Percentiles rank a stretch among this genome's conserved stretches.
Conservation (phyloP, 805 yeast genomes). For the Groenewaldozyma tartarivorans region DNA sequence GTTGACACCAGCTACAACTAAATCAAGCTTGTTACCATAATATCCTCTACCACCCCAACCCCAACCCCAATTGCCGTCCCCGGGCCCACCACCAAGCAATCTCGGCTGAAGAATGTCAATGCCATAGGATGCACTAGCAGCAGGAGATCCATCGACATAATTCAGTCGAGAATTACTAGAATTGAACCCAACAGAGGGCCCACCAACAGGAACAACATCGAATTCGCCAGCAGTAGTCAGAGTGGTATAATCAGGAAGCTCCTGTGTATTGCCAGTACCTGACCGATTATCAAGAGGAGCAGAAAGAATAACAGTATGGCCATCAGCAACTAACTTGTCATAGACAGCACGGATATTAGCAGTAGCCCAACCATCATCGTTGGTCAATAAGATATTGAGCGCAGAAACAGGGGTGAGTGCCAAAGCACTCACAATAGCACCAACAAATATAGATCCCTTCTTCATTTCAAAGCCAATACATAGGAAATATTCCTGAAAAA, state of each 20-base stretch:
- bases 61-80: too few species aligned
- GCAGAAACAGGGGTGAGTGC: background rate
- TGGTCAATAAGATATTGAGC: conserved; percentile 37
- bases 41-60: too few species aligned
- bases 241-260: conserved; percentile 27
- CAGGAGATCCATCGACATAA: conserved; percentile 42
- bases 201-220: conserved; percentile 35
- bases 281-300: conserved; percentile 45
- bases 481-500: too few species aligned
- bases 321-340: conserved; percentile 37
- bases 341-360: conserved; percentile 50
- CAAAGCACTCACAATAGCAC: too few species aligned
- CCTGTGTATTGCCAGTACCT: conserved; percentile 48
- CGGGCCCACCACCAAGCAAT: conserved; percentile 26
- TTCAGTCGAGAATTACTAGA: conserved; percentile 28
- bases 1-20: conserved; percentile 39
- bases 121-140: conserved; percentile 35
- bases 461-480: too few species aligned
- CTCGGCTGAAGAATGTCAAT: conserved; percentile 35
- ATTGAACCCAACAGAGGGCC: conserved; percentile 42
- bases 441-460: too few species aligned
- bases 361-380: conserved; percentile 50
- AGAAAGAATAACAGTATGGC: conserved; percentile 39
- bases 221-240: conserved; percentile 37
- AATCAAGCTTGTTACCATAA: too few species aligned